A percentile compares a stretch with the other conserved stretches of the same genome.
Evolutionary conservation across 164 flowering plant species (phyloP).

Genomic region (Magnolia officinalis): DNA sequence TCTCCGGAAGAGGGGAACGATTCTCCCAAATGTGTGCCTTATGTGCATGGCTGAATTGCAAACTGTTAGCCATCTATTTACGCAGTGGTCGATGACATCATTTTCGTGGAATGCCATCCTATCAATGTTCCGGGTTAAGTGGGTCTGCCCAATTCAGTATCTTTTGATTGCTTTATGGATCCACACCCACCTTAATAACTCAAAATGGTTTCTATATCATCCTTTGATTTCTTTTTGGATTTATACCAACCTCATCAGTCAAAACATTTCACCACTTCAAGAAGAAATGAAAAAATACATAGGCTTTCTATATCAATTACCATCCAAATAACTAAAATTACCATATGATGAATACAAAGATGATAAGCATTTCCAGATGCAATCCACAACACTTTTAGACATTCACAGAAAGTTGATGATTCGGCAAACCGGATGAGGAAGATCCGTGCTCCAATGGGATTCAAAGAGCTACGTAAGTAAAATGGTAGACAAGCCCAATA

Average conservation of each 20-base stretch:
- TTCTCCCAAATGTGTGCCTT: too few species aligned
- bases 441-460: not conserved
- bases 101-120: too few species aligned
- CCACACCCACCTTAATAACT: too few species aligned
- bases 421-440: not conserved
- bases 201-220: too few species aligned
- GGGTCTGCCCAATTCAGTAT: too few species aligned
- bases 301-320: not conserved
- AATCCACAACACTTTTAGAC: not conserved
- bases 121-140: too few species aligned
- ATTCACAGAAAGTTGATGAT: not conserved
- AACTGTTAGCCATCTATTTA: too few species aligned
- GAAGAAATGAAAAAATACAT: not conserved
- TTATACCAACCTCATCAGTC: not conserved
- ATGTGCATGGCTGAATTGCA: too few species aligned
- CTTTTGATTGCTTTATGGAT: too few species aligned
- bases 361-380: not conserved
- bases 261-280: not conserved
- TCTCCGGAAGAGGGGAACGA: too few species aligned
- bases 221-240: too few species aligned
- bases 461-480: not conserved
- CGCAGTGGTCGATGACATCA: too few species aligned
- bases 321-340: not conserved
- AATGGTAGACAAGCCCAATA: not conserved
- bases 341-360: not conserved